Evolutionary conservation across 2,329 filamentous ascomycete genomes (phyloP).

Genomic region (Colletotrichum sp.): DNA sequence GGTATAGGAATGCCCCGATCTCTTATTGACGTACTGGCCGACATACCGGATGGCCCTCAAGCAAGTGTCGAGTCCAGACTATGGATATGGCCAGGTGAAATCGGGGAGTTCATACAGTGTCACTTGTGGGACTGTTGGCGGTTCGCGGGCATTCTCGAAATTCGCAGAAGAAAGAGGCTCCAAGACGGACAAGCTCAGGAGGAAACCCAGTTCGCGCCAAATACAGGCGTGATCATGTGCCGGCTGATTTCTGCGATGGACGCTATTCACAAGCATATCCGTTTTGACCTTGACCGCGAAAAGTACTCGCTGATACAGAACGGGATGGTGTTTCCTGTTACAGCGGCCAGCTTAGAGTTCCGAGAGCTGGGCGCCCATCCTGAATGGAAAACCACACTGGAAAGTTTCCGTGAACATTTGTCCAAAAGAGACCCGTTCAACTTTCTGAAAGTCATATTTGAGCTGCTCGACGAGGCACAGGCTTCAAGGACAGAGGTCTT

Average conservation of each 20-base stretch:
- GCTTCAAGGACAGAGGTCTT: background rate
- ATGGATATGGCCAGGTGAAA: background rate
- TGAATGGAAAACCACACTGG: background rate
- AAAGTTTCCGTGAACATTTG: background rate
- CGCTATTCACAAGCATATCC: background rate
- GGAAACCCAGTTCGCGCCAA: background rate
- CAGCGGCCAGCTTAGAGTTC: background rate
- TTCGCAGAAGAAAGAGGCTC: background rate
- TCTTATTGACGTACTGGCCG: background rate
- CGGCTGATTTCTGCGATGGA: background rate
- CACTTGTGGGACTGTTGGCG: background rate
- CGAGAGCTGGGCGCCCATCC: background rate
- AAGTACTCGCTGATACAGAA: background rate
- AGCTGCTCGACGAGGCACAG: background rate
- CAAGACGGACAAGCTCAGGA: background rate
- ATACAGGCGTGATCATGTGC: background rate
- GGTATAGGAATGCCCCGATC: background rate
- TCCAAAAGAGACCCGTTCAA: background rate
- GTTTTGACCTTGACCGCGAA: background rate
- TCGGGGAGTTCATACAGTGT: background rate
- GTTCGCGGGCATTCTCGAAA: background rate
- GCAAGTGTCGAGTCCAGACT: background rate
- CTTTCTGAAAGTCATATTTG: background rate
- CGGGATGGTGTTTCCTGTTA: background rate
- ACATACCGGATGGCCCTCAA: background rate